These are phyloP conservation scores for Taphrina wiesneri DNA, from an alignment of 1,139 yeast species.

Conservation along the genomic window DNA sequence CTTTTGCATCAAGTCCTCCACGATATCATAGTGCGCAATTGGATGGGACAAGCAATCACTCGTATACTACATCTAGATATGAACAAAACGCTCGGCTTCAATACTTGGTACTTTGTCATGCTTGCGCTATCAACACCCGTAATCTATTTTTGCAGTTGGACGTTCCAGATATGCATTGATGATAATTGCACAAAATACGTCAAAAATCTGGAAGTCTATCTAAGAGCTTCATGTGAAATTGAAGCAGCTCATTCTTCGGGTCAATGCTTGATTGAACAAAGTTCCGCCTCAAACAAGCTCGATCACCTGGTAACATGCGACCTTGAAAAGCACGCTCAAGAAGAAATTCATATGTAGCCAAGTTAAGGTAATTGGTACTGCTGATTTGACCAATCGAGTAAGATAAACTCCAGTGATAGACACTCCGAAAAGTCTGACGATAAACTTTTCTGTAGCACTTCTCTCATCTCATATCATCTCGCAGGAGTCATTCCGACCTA, in stretches of 20 bases:
- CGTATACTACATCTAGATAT: background rate
- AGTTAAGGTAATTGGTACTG: no score
- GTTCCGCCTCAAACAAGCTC: background rate
- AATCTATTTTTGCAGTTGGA: background rate
- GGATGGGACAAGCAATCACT: background rate
- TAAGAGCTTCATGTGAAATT: background rate
- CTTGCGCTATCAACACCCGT: background rate
- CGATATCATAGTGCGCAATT: background rate
- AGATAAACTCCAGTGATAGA: no score
- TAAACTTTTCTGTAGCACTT: no score
- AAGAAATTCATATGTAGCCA: background rate
- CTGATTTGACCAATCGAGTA: no score
- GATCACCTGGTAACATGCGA: background rate
- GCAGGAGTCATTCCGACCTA: background rate
- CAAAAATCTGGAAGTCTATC: background rate
- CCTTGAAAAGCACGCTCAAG: background rate
- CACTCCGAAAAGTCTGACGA: no score
- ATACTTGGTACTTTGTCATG: background rate
- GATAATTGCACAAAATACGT: background rate
- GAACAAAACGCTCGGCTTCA: background rate
- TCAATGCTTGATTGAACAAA: background rate
- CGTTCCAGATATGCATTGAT: slow-evolving; percentile 1
- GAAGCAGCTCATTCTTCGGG: background rate
- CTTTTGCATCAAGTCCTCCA: slow-evolving; percentile 12
- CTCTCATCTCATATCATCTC: no score